Conservation (phyloP, 306 rosid genomes). For the Prunus padus region DNA sequence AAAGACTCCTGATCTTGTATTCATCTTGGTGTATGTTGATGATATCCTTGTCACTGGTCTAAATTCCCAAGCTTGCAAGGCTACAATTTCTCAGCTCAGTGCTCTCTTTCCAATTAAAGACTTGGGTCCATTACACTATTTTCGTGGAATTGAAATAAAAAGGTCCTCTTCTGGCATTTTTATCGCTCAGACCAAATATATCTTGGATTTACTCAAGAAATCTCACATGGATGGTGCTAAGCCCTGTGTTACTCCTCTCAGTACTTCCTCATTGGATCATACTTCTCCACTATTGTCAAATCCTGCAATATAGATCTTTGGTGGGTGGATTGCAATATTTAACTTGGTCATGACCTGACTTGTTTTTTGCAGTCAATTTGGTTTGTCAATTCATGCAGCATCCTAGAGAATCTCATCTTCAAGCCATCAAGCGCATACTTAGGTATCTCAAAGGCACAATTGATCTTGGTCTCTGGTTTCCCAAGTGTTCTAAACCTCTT, state of each 20-base stretch:
- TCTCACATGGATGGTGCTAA: background rate
- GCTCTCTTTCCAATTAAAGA: background rate
- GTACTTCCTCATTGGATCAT: background rate
- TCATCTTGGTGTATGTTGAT: background rate
- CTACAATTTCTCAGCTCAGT: background rate
- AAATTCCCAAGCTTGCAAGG: background rate
- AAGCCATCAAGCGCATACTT: background rate
- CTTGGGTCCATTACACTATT: background rate
- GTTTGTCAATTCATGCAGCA: background rate
- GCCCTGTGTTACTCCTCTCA: background rate
- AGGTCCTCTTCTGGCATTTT: background rate
- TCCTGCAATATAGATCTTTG: background rate
- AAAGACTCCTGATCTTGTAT: background rate
- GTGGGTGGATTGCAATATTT: background rate
- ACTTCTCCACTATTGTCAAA: background rate
- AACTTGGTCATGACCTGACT: fast-evolving
- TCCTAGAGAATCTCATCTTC: background rate
- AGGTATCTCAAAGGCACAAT: background rate
- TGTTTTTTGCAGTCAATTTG: background rate
- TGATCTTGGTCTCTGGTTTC: background rate
- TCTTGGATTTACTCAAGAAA: background rate
- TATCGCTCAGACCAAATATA: background rate
- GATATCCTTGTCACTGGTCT: background rate
- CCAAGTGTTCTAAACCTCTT: fast-evolving
- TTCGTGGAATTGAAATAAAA: background rate